Evolutionary conservation across 2,329 filamentous ascomycete genomes (phyloP).

Genomic region (Monilinia polystroma): DNA sequence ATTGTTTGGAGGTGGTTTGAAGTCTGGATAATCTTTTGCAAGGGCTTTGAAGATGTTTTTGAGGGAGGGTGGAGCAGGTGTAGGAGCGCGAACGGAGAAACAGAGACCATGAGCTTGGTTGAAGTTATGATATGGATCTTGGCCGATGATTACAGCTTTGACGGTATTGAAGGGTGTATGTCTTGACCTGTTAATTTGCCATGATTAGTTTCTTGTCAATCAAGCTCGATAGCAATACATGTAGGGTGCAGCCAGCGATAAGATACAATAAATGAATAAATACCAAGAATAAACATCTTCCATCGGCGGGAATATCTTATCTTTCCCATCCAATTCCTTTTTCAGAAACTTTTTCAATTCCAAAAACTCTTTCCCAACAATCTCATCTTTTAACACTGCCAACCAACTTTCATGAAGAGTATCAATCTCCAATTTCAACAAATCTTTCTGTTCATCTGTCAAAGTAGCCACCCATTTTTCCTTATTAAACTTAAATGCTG

Average conservation of each 20-base stretch:
- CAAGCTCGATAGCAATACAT: not conserved
- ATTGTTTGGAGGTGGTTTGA: slow-evolving; percentile 71
- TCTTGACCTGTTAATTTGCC: slow-evolving; percentile 67
- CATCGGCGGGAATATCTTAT: slow-evolving; percentile 82
- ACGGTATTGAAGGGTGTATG: slow-evolving; percentile 86
- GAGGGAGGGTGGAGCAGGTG: slow-evolving; percentile 82
- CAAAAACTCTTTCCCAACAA: slow-evolving; percentile 76
- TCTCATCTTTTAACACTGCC: slow-evolving; percentile 80
- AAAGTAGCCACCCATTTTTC: slow-evolving; percentile 81
- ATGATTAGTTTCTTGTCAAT: slow-evolving; percentile 30
- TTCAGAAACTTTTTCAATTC: slow-evolving; percentile 85
- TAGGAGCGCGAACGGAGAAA: slow-evolving; percentile 91
- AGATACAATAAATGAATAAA: slow-evolving; percentile 21
- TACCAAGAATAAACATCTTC: slow-evolving; percentile 96
- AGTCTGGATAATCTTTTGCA: slow-evolving; percentile 82
- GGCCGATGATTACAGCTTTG: slow-evolving; percentile 89
- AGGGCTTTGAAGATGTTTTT: slow-evolving; percentile 91
- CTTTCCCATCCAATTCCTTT: slow-evolving; percentile 68
- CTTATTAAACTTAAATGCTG: slow-evolving; percentile 72
- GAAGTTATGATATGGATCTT: slow-evolving; percentile 94
- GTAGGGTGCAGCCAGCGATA: not conserved
- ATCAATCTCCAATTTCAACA: slow-evolving; percentile 87
- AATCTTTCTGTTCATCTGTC: slow-evolving; percentile 74
- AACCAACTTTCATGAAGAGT: slow-evolving; percentile 93
- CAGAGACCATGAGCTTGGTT: slow-evolving; percentile 96